Conservation (phyloP, 208 protist genomes). For the Leishmania amazonensis region DNA sequence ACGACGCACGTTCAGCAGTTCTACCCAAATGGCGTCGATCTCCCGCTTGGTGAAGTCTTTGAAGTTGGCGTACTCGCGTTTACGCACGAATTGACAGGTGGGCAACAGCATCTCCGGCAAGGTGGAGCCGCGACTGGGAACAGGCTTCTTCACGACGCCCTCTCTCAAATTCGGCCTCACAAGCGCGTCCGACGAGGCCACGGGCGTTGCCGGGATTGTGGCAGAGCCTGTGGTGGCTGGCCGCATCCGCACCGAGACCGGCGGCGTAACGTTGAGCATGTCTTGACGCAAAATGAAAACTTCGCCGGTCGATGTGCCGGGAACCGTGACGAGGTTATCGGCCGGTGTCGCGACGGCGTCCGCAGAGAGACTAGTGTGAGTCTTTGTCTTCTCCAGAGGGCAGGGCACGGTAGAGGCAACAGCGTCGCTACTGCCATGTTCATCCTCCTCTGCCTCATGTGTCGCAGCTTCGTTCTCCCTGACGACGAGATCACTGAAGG, state of each 20-base stretch:
- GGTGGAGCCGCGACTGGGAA: slow-evolving; percentile 9
- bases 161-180: neutral
- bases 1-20: slow-evolving; percentile 55
- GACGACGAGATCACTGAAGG: neutral
- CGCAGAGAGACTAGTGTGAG: neutral
- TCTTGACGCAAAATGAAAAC: slow-evolving; percentile 27
- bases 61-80: slow-evolving; percentile 54
- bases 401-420: neutral
- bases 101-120: slow-evolving; percentile 46
- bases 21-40: slow-evolving; percentile 68
- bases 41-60: slow-evolving; percentile 61
- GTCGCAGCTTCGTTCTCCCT: neutral
- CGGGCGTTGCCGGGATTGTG: neutral
- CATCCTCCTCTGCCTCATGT: neutral
- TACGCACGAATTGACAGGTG: slow-evolving; percentile 55
- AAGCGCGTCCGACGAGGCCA: neutral
- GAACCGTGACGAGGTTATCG: slow-evolving; percentile 13
- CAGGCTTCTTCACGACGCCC: neutral
- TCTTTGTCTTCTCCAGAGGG: neutral
- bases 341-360: neutral
- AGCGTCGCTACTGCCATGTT: neutral
- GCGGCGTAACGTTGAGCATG: neutral
- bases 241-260: slow-evolving; percentile 4
- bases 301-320: slow-evolving; percentile 20
- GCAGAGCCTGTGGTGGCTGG: neutral